Conservation (phyloP, 2,329 filamentous ascomycete genomes). For the Decorospora gaudefroyi region DNA sequence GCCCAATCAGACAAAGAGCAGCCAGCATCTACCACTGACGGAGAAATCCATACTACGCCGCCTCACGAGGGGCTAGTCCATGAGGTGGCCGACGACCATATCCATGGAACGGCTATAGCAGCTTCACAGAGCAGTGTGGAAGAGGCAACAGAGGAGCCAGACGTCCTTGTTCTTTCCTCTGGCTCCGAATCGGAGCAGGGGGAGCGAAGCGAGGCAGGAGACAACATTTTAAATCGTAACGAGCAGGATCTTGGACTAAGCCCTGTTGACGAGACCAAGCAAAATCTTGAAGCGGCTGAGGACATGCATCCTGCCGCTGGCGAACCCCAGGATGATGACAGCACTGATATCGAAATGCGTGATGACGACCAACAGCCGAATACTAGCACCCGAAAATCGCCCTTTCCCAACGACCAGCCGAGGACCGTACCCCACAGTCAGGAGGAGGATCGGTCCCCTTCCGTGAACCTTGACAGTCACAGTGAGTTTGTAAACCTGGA, state of each 20-base stretch:
- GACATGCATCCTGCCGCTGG: background rate
- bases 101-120: background rate
- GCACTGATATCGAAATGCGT: conserved; percentile 1
- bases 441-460: conserved; percentile 2
- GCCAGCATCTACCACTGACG: background rate
- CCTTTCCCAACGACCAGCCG: too few species aligned
- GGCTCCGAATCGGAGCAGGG: conserved; percentile 14
- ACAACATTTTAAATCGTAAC: background rate
- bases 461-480: conserved; percentile 6
- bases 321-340: too few species aligned
- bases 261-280: background rate
- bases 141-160: conserved; percentile 1
- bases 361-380: conserved; percentile 1
- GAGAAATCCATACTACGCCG: background rate
- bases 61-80: too few species aligned
- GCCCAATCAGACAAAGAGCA: background rate
- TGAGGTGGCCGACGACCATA: background rate
- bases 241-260: background rate
- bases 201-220: conserved; percentile 7
- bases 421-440: too few species aligned
- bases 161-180: conserved; percentile 22
- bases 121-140: background rate
- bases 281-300: background rate
- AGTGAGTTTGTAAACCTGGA: conserved; percentile 19
- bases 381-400: background rate